Evolutionary conservation across 495 filamentous ascomycete species (phyloP).

Genomic region (Penicillium robsamsonii): DNA sequence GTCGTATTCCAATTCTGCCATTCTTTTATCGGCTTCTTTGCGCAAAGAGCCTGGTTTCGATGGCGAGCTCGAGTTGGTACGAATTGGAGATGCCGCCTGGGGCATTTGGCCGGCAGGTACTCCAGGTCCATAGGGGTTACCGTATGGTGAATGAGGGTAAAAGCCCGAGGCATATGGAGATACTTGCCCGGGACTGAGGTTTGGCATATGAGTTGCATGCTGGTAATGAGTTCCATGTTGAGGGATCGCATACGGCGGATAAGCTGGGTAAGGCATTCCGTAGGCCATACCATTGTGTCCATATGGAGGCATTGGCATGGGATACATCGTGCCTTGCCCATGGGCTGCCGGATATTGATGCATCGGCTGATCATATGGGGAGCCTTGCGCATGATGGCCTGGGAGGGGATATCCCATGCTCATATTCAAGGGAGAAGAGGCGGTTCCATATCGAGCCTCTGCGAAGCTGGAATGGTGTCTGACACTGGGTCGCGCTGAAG

Average conservation of each 20-base stretch:
- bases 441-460: slow-evolving; percentile 28
- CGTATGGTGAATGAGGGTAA: slow-evolving; percentile 28
- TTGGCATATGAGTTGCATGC: slow-evolving; percentile 23
- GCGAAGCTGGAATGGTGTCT: slow-evolving; percentile 26
- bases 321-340: slow-evolving; percentile 36
- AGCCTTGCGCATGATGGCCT: slow-evolving; percentile 31
- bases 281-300: slow-evolving; percentile 33
- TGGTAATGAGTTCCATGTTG: slow-evolving; percentile 34
- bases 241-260: slow-evolving; percentile 31
- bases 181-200: slow-evolving; percentile 22
- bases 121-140: slow-evolving; percentile 20
- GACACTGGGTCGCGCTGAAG: slow-evolving; percentile 22
- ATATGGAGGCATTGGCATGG: slow-evolving; percentile 38
- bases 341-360: slow-evolving; percentile 34
- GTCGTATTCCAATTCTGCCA: slow-evolving; percentile 29
- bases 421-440: slow-evolving; percentile 44
- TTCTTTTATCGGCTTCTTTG: slow-evolving; percentile 24
- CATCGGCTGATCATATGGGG: slow-evolving; percentile 32
- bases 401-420: slow-evolving; percentile 47
- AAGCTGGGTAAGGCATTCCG: slow-evolving; percentile 31
- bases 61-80: slow-evolving; percentile 1
- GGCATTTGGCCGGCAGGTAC: slow-evolving; percentile 14
- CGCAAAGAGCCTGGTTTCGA: slow-evolving; percentile 4
- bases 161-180: slow-evolving; percentile 29
- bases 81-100: slow-evolving; percentile 9